Base-by-base conservation (phyloP, 768 basidiomycete genomes). In the Leccinum broughii region DNA sequence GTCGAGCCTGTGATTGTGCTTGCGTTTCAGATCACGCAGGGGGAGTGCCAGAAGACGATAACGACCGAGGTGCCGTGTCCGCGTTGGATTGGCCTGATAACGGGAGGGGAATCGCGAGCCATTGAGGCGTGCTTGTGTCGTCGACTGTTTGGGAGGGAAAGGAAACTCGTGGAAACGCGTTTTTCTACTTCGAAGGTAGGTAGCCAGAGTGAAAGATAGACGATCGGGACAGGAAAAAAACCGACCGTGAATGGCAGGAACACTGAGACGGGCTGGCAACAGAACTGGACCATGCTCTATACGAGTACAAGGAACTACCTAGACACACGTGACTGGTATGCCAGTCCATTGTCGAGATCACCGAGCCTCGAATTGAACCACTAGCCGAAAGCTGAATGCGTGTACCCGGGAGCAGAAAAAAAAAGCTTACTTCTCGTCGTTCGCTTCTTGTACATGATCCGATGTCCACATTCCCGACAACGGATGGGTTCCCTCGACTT, bases 361-460 rank as follows among this genome's bases (percentile, higher is more conserved):
- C 37, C 72, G 74, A 20, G 72, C 72, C 56, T 73, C 72, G 46
- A 73, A 73, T 53, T 73, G 72, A 17, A 73, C 74, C 72, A 75
- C 74, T 74, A 55, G n/a, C 7, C 4, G 20, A 28, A 51, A 9
- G 20, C 5, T 66, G 57, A 63, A 52, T 44, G 48, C 28, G 24
- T 35, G 55, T 11, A 22, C 14, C 35, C 6, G 30, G 2, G 46
- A 15, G 22, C n/a, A 20, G 17, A 15, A 26, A 20, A 8, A 8
- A 8, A 6, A 55, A 20, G 79, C 94, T 72, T 68, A 98, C 96
- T 95, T 81, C 93, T 81, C 70, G 84, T 92, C 24, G 95, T 96
- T 68, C 96, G 80, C 76, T 95, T 97, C 78, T 98, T 98, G 77
- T 97, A 98, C 93, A 98, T 95, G 73, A 98, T 96, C 55, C 96